Conservation (phyloP, 2,329 filamentous ascomycete genomes). For the Thyridium curvatum region DNA sequence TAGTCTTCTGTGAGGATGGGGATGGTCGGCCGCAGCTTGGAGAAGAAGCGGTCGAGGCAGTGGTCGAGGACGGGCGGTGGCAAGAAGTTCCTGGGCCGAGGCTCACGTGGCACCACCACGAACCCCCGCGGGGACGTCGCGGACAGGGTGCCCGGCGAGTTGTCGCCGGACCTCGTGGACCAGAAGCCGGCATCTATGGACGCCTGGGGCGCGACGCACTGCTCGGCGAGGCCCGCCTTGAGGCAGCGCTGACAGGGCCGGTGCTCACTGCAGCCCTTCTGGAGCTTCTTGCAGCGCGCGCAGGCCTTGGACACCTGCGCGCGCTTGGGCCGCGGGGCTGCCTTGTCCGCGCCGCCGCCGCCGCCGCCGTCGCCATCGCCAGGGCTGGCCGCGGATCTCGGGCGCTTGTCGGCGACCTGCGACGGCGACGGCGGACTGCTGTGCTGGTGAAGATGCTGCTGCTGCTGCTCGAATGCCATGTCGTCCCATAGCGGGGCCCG, state of each 20-base stretch:
- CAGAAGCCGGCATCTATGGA: slow-evolving; percentile 1
- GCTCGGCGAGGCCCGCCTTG: slow-evolving; percentile 30
- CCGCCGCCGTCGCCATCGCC: no score
- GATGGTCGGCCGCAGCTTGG: slow-evolving; percentile 32
- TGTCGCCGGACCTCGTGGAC: slow-evolving; percentile 11
- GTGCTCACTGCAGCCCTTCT: slow-evolving; percentile 36
- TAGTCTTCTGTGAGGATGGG: slow-evolving; percentile 33
- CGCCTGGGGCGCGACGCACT: slow-evolving; percentile 20
- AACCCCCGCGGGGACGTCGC: slow-evolving; percentile 15
- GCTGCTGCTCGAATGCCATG: no score
- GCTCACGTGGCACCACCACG: slow-evolving; percentile 19
- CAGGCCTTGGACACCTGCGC: slow-evolving; percentile 36
- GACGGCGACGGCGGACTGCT: no score
- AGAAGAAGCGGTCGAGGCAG: slow-evolving; percentile 32
- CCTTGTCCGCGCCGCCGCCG: no score
- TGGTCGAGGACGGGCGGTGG: slow-evolving; percentile 25
- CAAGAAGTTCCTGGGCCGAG: slow-evolving; percentile 12
- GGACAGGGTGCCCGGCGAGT: slow-evolving; percentile 12
- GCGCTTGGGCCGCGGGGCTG: slow-evolving; percentile 19
- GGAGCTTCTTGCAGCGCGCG: slow-evolving; percentile 32
- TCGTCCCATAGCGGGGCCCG: no score
- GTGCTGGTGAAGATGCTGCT: no score
- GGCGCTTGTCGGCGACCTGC: no score
- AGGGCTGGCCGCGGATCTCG: no score
- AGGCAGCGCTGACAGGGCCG: slow-evolving; percentile 35